These are phyloP conservation scores for Nymphaea colorata DNA, from an alignment of 164 flowering plant species.

Conservation along the genomic window DNA sequence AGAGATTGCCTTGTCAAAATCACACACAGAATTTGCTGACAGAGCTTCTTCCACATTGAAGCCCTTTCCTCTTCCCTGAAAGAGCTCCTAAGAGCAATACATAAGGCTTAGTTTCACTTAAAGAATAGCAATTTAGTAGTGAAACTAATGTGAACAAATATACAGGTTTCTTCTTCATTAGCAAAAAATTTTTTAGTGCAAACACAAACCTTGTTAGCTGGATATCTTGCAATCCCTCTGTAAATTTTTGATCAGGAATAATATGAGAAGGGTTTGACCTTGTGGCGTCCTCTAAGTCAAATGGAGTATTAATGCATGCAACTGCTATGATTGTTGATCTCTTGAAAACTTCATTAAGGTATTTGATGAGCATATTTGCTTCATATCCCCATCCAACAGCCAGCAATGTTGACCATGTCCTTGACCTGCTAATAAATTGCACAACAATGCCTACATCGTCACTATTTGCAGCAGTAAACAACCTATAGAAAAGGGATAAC, in stretches of 20 bases:
- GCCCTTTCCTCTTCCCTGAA: constrained; percentile 70
- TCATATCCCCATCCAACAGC: constrained; percentile 92
- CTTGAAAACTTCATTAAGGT: constrained; percentile 80
- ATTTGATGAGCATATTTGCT: constrained; percentile 93
- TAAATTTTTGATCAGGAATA: constrained; percentile 43
- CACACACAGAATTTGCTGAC: constrained; percentile 55
- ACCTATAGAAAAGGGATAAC: constrained; percentile 80
- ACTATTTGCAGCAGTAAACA: constrained; percentile 98
- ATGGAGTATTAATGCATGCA: constrained; percentile 84
- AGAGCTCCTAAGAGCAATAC: constrained; percentile 52
- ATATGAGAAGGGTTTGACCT: constrained; percentile 39
- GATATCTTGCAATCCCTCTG: constrained; percentile 62
- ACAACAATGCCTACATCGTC: constrained; percentile 86
- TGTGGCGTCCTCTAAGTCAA: constrained; percentile 77
- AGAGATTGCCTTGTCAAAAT: constrained; percentile 76
- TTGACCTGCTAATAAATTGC: constrained; percentile 56
- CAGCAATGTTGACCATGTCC: constrained; percentile 88
- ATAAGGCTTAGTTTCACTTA: not conserved
- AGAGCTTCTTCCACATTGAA: constrained; percentile 73
- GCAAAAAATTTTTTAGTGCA: too few species aligned
- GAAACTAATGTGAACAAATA: too few species aligned
- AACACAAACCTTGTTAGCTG: constrained; percentile 66
- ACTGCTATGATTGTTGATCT: constrained; percentile 87
- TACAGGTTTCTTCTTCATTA: too few species aligned
- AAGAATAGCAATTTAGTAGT: too few species aligned